Evolutionary conservation across 1,139 yeast genomes (phyloP).

Genomic region (Suhomyces ambrosiae): DNA sequence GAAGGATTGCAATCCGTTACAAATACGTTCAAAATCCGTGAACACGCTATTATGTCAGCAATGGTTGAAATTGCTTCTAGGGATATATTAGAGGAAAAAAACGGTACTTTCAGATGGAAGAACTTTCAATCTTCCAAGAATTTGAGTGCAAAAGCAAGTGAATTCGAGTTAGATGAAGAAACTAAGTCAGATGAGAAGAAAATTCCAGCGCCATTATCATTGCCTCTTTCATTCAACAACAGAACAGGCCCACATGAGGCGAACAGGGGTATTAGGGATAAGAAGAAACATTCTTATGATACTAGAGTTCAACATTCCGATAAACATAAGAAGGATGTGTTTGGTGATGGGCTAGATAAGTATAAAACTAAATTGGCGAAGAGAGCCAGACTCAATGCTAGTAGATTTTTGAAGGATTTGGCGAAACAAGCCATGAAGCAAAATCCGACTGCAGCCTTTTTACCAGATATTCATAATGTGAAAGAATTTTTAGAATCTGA

Average conservation of each 20-base stretch:
- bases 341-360: conserved; percentile 72
- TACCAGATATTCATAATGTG: conserved; percentile 63
- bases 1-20: conserved; percentile 50
- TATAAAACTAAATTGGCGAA: conserved; percentile 49
- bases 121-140: conserved; percentile 28
- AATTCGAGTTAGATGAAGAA: conserved; percentile 31
- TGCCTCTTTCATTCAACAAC: conserved; percentile 76
- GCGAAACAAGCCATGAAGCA: conserved; percentile 49
- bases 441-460: conserved; percentile 41
- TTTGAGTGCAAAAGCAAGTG: conserved; percentile 22
- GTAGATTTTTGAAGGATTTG: conserved; percentile 56
- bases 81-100: conserved; percentile 53
- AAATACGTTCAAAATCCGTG: conserved; percentile 35
- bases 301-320: conserved; percentile 72
- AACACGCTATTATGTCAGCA: conserved; percentile 51
- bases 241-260: conserved; percentile 78
- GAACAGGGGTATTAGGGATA: conserved; percentile 81
- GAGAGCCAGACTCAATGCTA: conserved; percentile 55
- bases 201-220: conserved; percentile 36
- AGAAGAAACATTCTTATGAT: conserved; percentile 78
- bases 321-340: conserved; percentile 69
- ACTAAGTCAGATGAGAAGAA: conserved; percentile 28
- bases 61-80: conserved; percentile 76
- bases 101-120: conserved; percentile 54
- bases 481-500: conserved; percentile 54